Base-by-base conservation (phyloP, 495 filamentous ascomycete species). In the Tuber borchii region DNA sequence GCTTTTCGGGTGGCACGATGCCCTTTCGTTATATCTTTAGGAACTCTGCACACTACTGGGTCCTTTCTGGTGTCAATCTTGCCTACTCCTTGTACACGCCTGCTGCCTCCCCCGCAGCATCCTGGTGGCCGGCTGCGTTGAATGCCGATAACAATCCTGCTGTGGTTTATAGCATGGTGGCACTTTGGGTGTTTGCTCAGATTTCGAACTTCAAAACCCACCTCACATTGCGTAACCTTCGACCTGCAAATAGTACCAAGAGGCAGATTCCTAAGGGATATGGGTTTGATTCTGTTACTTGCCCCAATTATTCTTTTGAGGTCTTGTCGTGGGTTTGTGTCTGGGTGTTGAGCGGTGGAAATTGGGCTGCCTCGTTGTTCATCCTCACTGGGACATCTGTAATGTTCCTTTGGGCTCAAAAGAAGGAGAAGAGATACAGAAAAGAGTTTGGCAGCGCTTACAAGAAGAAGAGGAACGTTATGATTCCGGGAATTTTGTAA, bases 291-390 rank as follows among this genome's bases (percentile, higher is more conserved):
- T 80, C 89, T 56, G 95, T 98, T 61, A 99, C 95, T 19, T 96
- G 93, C 87, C 95, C 95, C 37, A 99, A 99, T 87, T 99, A 99
- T 85, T 88, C 94, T 85, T 99, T 97, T 82, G 95, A 99, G 87
- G 87, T 91, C 19, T 78, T 95, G 51, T 88, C 93, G 1, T 99
- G 95, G 95, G 72, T 91, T 26, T 93, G 93, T 68, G 86, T 98
- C 22, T 86, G 85, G 83, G 85, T 94, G 69, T 83, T 96, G 37
- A 92, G 91, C 77, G 89, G 88, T 72, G 87, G 93, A 84, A 96
- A 90, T 84, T 91, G 88, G 86, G 89, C 90, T 74, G 90, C 92
- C 1, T 84, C 89, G 14, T 69, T 96, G 34, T 98, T 97, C 83
- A 87, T 90, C 69, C 81, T 85, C 42, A 86, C 91, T 43, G 92